These are phyloP conservation scores for Sarcodon sp. DNA, from an alignment of 768 basidiomycete genomes.

Conservation along the genomic window DNA sequence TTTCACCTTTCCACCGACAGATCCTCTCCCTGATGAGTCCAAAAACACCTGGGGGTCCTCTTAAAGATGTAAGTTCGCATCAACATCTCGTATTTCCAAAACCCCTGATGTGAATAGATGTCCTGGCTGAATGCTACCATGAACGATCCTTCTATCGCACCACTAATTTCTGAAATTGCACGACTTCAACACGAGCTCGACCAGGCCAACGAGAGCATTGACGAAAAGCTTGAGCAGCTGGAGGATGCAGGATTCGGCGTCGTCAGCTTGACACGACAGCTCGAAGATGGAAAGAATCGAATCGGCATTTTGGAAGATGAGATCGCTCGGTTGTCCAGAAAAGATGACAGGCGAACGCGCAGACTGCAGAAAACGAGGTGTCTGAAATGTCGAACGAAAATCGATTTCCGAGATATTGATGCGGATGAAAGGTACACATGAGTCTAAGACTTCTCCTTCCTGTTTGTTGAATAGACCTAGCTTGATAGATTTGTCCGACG, in stretches of 20 bases:
- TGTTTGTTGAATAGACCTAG: conserved; percentile 18
- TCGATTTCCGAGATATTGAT: conserved; percentile 34
- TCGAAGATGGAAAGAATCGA: conserved; percentile 56
- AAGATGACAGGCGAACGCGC: conserved; percentile 55
- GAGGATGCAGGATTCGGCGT: conserved; percentile 71
- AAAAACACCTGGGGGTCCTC: conserved; percentile 66
- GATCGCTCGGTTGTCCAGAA: conserved; percentile 45
- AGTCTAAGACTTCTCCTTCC: too few species aligned
- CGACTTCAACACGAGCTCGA: conserved; percentile 68
- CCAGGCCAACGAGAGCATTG: conserved; percentile 71
- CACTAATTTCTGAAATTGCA: conserved; percentile 59
- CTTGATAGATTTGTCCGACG: conserved; percentile 34
- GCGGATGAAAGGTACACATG: conserved; percentile 49
- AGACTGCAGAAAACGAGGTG: conserved; percentile 54
- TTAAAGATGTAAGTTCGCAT: conserved; percentile 50
- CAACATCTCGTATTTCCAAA: neutral
- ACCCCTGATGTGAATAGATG: conserved; percentile 27
- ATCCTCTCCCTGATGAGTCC: conserved; percentile 59
- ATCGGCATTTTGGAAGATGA: conserved; percentile 55
- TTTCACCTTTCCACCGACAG: conserved; percentile 71
- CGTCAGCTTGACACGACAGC: conserved; percentile 53
- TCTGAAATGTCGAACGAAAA: conserved; percentile 52
- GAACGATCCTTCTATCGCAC: conserved; percentile 41
- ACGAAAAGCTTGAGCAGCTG: conserved; percentile 78
- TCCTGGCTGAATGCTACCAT: conserved; percentile 61